Percentiles rank a stretch among this genome's conserved stretches.
phyloP scores from a whole-genome alignment of 129 eudicot genomes.

The Ambrosia trifida region DNA sequence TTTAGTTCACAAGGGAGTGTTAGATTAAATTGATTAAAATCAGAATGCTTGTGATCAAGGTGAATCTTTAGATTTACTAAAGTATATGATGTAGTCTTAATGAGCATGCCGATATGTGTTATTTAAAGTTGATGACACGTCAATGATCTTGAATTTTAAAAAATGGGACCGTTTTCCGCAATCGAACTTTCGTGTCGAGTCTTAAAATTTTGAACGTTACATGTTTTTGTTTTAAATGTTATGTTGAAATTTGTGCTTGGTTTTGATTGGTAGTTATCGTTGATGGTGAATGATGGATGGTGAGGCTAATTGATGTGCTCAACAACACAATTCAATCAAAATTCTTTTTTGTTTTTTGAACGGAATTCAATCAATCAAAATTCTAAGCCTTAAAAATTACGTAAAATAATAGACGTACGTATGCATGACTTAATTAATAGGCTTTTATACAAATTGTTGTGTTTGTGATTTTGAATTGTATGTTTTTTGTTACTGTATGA shows the following conservation, averaged over 20 bases:
- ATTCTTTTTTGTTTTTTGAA: too few species aligned
- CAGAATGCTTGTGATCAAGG: neutral
- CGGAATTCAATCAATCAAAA: too few species aligned
- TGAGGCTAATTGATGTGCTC: neutral
- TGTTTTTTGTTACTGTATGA: neutral
- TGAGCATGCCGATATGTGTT: neutral
- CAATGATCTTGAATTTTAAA: neutral
- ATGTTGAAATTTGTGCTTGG: neutral
- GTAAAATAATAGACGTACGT: too few species aligned
- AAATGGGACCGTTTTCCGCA: neutral
- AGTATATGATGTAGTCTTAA: neutral
- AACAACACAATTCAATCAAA: too few species aligned
- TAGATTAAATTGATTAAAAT: neutral
- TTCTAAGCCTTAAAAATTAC: too few species aligned
- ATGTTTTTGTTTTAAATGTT: neutral
- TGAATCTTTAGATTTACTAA: too few species aligned
- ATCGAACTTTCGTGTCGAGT: neutral
- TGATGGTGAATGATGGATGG: slow-evolving; percentile 1
- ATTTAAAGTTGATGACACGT: neutral
- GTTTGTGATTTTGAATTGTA: too few species aligned
- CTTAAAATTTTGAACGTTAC: neutral
- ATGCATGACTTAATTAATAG: neutral
- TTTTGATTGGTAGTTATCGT: neutral
- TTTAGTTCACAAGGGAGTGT: too few species aligned
- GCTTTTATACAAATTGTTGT: neutral